Base-by-base conservation (phyloP, 768 basidiomycete genomes). In the Boletus vermiculosoides region DNA sequence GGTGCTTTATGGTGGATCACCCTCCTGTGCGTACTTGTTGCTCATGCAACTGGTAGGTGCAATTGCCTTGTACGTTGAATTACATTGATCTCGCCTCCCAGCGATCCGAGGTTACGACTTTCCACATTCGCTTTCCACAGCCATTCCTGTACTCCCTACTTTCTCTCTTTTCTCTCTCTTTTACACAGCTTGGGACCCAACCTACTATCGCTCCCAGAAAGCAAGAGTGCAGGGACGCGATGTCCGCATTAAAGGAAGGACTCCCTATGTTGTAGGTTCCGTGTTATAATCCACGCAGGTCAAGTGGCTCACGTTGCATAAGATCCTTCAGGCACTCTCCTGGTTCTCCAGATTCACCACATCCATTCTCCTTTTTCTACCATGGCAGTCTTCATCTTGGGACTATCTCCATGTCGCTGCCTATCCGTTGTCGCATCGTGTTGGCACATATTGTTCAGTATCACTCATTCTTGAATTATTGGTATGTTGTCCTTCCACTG, bases 171-270 rank as follows among this genome's bases (percentile, higher is more conserved):
- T 83, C 16, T 92, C 92, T 20, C 66, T 94, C 16, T 65, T 87
- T 7, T 95, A 93, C 87, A 84, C 85, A 0, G 83, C 80, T 2
- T 96, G 94, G 94, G 86, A 96, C 67, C 93, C 92, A 13, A 89
- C 88, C 20, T 93, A 92, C 70, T 72, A 80, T 23, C 75, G 80
- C 11, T 74, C 82, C 52, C 79, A 79, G 60, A 79, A 75, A 61
- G 84, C 86, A 13, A 80, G 82, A 62, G 74, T 81, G 41, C 89
- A 92, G 75, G 88, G 90, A 2, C 82, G 89, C 20, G 81, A 85
- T 58, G 78, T 92, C 23, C 83, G 87, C 48, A 74, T 90, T 36
- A 78, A 76, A 28, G 88, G 90, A 22, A 88, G 84, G 69, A 72
- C 71, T 10, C 65, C 70, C 55, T 89, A 92, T 66, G 83, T 82